A percentile compares a stretch with the other conserved stretches of the same genome.
Conservation (phyloP, 75 land plant species). For the Pseudotsuga menziesii region DNA sequence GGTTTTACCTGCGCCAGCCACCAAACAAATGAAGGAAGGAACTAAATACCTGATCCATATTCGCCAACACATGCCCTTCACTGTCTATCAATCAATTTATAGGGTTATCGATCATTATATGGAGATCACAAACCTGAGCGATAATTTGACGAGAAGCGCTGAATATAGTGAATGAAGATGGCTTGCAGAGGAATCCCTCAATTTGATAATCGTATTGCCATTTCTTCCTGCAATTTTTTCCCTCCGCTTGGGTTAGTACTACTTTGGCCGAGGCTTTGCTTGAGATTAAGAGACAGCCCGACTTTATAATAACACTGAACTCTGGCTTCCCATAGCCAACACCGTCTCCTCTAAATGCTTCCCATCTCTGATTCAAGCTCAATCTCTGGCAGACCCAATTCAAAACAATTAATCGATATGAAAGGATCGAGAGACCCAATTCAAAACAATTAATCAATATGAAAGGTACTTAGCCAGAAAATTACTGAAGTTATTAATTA, state of each 20-base stretch:
- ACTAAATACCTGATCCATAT: too few species aligned
- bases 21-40: background rate
- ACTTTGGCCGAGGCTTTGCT: background rate
- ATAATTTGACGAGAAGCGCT: background rate
- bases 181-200: background rate
- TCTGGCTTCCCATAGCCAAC: background rate
- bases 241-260: background rate
- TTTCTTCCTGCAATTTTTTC: background rate
- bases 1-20: background rate
- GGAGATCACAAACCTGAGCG: background rate
- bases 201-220: background rate
- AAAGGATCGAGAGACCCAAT: background rate
- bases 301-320: conserved; percentile 6
- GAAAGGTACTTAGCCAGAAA: background rate
- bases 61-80: too few species aligned
- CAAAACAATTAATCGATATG: background rate
- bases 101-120: too few species aligned
- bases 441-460: background rate
- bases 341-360: conserved; percentile 12
- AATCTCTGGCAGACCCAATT: background rate
- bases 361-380: conserved; percentile 21
- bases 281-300: conserved; percentile 3
- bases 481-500: background rate
- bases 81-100: too few species aligned
- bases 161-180: background rate